phyloP scores from a whole-genome alignment of 495 filamentous ascomycete species.

The Venustampulla echinocandica region DNA sequence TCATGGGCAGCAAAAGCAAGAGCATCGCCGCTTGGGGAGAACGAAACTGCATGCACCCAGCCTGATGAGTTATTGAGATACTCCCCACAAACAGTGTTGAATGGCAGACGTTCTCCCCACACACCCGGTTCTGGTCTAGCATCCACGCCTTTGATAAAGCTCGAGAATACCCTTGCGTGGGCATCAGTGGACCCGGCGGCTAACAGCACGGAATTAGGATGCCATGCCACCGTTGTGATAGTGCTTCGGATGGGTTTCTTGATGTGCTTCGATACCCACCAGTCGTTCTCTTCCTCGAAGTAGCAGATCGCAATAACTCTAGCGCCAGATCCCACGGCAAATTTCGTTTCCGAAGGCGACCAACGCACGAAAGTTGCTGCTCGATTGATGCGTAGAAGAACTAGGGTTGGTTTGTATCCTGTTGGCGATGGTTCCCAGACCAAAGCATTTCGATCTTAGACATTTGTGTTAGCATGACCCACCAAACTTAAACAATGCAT shows the following conservation, averaged over 20 bases:
- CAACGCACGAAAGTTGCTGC: constrained; percentile 95
- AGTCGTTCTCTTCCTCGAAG: constrained; percentile 98
- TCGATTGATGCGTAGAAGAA: constrained; percentile 92
- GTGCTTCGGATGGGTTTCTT: constrained; percentile 98
- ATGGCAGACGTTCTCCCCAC: constrained; percentile 92
- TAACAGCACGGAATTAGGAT: constrained; percentile 91
- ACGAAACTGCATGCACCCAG: constrained; percentile 86
- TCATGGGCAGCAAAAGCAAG: constrained; percentile 91
- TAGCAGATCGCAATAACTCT: constrained; percentile 96
- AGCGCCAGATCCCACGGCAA: constrained; percentile 93
- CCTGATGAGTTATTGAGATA: constrained; percentile 91
- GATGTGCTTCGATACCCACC: constrained; percentile 99
- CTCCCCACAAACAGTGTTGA: constrained; percentile 97
- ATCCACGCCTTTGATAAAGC: constrained; percentile 93
- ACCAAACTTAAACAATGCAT: too few relatives aligned
- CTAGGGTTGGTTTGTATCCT: constrained; percentile 95
- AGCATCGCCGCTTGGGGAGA: constrained; percentile 84
- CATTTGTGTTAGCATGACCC: constrained; percentile 12
- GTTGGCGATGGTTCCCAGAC: constrained; percentile 89
- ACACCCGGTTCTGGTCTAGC: constrained; percentile 75
- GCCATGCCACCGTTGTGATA: constrained; percentile 88
- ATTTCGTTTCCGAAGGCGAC: constrained; percentile 94
- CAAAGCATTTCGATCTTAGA: constrained; percentile 88
- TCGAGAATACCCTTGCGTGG: constrained; percentile 91
- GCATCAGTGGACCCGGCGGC: constrained; percentile 93